Conservation (phyloP, 441 rosid species). For the Dalechampia spathulata region DNA sequence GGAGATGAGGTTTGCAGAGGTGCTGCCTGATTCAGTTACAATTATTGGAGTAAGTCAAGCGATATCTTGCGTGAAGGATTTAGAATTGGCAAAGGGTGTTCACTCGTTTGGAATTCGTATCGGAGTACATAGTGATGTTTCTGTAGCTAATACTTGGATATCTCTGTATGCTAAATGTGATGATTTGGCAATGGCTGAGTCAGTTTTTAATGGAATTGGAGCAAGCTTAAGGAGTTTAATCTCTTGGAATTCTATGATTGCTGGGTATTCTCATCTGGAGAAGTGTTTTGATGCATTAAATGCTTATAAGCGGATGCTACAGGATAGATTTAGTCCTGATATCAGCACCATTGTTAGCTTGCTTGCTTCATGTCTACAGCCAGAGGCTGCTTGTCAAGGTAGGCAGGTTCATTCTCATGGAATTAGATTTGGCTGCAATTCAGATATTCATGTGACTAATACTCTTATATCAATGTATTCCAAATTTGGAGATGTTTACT, state of each 20-base stretch:
- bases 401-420: conserved; percentile 50
- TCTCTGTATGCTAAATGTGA: conserved; percentile 50
- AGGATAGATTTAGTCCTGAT: conserved; percentile 40
- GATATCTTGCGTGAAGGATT: conserved; percentile 19
- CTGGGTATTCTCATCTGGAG: conserved; percentile 30
- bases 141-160: conserved; percentile 54
- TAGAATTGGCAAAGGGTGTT: conserved; percentile 26
- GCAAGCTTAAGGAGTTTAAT: conserved; percentile 31
- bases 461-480: conserved; percentile 63
- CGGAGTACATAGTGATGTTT: conserved; percentile 43
- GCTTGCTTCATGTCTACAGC: conserved; percentile 36
- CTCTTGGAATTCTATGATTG: conserved; percentile 66
- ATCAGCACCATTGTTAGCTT: conserved; percentile 45
- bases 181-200: conserved; percentile 42
- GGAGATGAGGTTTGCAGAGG: conserved; percentile 40
- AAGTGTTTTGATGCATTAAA: conserved; percentile 26
- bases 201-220: conserved; percentile 36
- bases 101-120: conserved; percentile 46
- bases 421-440: conserved; percentile 36
- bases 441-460: conserved; percentile 30
- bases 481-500: conserved; percentile 35
- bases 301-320: conserved; percentile 41
- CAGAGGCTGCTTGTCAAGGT: conserved; percentile 32
- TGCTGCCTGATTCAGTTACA: conserved; percentile 48
- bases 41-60: conserved; percentile 38